Evolutionary conservation across 164 flowering plant species (phyloP).

Genomic region (Annona cherimola): DNA sequence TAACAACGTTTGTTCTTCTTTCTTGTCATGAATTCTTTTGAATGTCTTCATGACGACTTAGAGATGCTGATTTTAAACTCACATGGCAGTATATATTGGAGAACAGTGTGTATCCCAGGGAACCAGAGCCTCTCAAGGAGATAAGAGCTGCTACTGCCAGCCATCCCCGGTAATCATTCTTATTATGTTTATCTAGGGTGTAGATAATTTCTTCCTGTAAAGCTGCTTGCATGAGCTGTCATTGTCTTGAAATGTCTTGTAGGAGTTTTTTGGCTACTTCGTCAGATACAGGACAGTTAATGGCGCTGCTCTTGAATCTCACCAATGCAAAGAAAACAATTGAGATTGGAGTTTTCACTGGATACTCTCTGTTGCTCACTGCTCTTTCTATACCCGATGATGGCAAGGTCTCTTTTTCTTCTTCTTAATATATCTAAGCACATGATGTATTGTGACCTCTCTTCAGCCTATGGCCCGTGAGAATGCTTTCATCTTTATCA

Average conservation of each 20-base stretch:
- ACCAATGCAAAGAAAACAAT: conserved; percentile 49
- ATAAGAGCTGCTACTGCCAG: conserved; percentile 9
- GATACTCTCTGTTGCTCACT: conserved; percentile 64
- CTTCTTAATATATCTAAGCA: too few relatives aligned
- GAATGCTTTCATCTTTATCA: neutral
- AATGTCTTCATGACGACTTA: neutral
- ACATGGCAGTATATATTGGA: conserved; percentile 20
- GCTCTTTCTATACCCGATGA: conserved; percentile 56
- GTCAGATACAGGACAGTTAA: conserved; percentile 48
- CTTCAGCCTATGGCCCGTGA: neutral
- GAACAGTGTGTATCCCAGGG: conserved; percentile 24
- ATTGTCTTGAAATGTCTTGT: too few relatives aligned
- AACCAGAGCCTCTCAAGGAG: conserved; percentile 18
- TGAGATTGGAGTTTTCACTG: conserved; percentile 65
- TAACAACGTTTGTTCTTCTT: too few relatives aligned
- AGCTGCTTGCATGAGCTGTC: too few relatives aligned
- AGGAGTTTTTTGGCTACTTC: conserved; percentile 39
- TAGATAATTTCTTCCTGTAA: neutral
- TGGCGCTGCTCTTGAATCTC: conserved; percentile 38
- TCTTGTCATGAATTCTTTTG: neutral
- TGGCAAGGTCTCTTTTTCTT: conserved; percentile 33
- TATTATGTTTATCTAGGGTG: too few relatives aligned
- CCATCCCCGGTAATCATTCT: conserved; percentile 15
- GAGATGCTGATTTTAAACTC: neutral
- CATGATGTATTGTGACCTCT: neutral